Percentiles rank a stretch among this genome's conserved stretches.
Evolutionary conservation across 192 early-diverging fungal genomes (phyloP).

Genomic region (Lobulomyces angularis): DNA sequence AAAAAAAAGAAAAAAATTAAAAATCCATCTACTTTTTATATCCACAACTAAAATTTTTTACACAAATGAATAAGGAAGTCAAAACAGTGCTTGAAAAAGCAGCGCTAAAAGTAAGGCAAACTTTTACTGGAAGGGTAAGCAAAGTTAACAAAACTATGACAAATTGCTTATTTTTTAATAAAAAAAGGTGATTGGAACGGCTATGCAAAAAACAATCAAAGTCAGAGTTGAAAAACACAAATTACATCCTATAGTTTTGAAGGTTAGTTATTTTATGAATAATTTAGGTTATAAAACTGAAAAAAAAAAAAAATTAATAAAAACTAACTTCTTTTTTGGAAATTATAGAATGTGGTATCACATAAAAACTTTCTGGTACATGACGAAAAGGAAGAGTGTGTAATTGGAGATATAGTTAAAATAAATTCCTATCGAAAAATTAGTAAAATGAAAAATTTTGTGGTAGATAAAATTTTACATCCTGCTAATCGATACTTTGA

Average conservation of each 20-base stretch:
- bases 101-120: too few relatives aligned
- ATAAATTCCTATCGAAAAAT: slow-evolving; percentile 82
- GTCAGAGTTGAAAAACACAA: slow-evolving; percentile 66
- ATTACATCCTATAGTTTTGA: slow-evolving; percentile 71
- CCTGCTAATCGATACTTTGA: slow-evolving; percentile 20
- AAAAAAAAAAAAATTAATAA: not conserved
- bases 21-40: too few relatives aligned
- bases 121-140: too few relatives aligned
- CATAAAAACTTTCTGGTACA: slow-evolving; percentile 86
- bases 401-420: slow-evolving; percentile 78
- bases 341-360: slow-evolving; percentile 53
- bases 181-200: slow-evolving; percentile 77
- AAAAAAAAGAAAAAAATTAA: too few relatives aligned
- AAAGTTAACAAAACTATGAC: too few relatives aligned
- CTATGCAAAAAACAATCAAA: slow-evolving; percentile 82
- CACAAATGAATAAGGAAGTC: too few relatives aligned
- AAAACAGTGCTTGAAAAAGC: too few relatives aligned
- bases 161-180: slow-evolving; percentile 12
- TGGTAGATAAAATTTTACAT: slow-evolving; percentile 63
- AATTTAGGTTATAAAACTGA: not conserved
- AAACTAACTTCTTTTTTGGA: not conserved
- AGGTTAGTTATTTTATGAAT: slow-evolving; percentile 39
- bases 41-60: too few relatives aligned
- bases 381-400: slow-evolving; percentile 68
- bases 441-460: slow-evolving; percentile 79